Evolutionary conservation across 1,284 basidiomycete genomes (phyloP).

Genomic region (Laetiporus sulphureus): DNA sequence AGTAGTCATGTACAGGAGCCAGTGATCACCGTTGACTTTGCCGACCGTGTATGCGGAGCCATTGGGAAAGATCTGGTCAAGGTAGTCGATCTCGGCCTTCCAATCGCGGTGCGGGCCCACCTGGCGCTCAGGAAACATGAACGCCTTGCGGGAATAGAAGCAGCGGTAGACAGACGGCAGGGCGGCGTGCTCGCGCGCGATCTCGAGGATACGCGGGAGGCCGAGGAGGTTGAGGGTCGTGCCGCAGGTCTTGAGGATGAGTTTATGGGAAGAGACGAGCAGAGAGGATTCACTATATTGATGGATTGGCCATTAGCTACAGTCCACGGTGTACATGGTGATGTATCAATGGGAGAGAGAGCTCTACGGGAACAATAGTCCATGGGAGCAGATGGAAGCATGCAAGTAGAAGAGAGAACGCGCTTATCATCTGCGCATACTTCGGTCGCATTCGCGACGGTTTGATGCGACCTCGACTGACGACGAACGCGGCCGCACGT

Average conservation of each 20-base stretch:
- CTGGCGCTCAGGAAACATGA: slow-evolving; percentile 99
- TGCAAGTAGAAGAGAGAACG: not conserved
- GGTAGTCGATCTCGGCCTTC: slow-evolving; percentile 87
- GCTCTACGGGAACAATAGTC: too few species aligned
- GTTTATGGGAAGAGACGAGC: slow-evolving; percentile 92
- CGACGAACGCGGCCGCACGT: too few species aligned
- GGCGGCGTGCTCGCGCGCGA: slow-evolving; percentile 75
- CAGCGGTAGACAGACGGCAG: slow-evolving; percentile 76
- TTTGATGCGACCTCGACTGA: too few species aligned
- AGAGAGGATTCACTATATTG: slow-evolving; percentile 88
- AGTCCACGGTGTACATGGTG: too few species aligned
- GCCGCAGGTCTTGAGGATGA: slow-evolving; percentile 99
- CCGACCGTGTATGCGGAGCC: slow-evolving; percentile 97
- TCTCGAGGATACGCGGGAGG: slow-evolving; percentile 87
- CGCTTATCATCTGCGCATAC: too few species aligned
- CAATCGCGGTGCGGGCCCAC: slow-evolving; percentile 92
- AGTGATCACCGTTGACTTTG: slow-evolving; percentile 98
- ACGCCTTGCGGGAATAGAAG: slow-evolving; percentile 98
- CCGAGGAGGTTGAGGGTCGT: slow-evolving; percentile 97
- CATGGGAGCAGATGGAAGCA: not conserved
- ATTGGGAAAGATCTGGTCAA: slow-evolving; percentile 83
- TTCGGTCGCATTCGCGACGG: too few species aligned
- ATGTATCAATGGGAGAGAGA: too few species aligned
- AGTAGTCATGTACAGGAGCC: slow-evolving; percentile 89
- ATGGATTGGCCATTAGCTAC: not conserved